Evolutionary conservation across 345 rosid genomes (phyloP), one percentile per base, ranked within the genome.

Genomic region (Brassica carinata): DNA sequence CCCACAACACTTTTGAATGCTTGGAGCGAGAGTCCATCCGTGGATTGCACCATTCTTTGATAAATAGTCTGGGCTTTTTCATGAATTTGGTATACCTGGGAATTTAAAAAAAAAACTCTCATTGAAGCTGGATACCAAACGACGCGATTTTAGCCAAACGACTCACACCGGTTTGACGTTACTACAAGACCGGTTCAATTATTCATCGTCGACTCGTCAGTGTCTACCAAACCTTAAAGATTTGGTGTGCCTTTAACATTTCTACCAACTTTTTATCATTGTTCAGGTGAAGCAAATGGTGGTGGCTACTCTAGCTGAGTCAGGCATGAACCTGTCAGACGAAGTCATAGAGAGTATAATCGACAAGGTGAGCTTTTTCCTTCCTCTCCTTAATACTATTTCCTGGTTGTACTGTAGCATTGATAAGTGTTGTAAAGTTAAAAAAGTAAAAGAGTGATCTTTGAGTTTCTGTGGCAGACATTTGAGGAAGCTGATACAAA

Each of bases 241-340:
- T 26, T 5, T 17, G 53, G 8, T 34, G 15, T 62, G 66, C 7
- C 45, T 7, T 30, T 57, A 26, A 23, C 29, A 65, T 31, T 51
- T 19, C 31, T 11, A 17, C 48, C 8, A 26, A 68, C n/a, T 10
- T 69, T 1, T 77, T n/a, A 59, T 40, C 31, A 69, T 6, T 76
- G 38, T 51, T 57, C 58, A 92, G 97, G 99, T 91, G 84, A 79
- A 38, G 33, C 73, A 92, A 85, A 94, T 94, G 97, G 98, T 92
- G 71, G 91, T 92, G 36, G 97, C 98, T 64, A 93, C 94, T 26
- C 92, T 94, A 78, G 89, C 91, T 15, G 98, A 94, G 81, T 94
- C 97, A 4, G 97, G 97, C 51, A 89, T 92, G 91, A 90, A 91
- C 79, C 85, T 94, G 34, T 86, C 95, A 9, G 91, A 94, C 72